Percentiles rank a stretch among this genome's conserved stretches.
Conservation (phyloP, 2,329 filamentous ascomycete species). For the Mycocentrospora acerina region DNA sequence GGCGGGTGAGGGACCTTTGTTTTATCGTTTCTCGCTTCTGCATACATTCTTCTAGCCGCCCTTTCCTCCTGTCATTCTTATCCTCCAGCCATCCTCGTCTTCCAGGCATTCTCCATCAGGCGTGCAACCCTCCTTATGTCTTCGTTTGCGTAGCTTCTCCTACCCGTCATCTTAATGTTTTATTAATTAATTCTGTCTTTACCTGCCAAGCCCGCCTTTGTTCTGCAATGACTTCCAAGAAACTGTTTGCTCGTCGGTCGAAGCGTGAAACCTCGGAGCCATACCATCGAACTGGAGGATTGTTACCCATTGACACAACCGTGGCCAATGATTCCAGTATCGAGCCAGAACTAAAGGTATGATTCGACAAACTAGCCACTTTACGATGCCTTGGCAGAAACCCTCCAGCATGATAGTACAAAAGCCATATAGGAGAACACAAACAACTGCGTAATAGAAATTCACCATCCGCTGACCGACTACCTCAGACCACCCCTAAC, state of each 20-base stretch:
- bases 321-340: constrained; percentile 10
- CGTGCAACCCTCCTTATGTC: no score
- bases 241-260: constrained; percentile 47
- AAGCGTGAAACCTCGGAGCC: constrained; percentile 41
- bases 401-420: no score
- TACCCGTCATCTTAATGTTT: constrained; percentile 9
- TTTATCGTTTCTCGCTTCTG: no score
- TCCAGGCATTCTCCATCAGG: background rate
- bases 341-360: constrained; percentile 33
- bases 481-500: constrained; percentile 23
- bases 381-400: background rate
- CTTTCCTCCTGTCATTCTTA: background rate
- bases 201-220: constrained; percentile 1
- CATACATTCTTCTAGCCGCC: background rate
- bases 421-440: constrained; percentile 14
- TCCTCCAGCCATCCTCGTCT: background rate
- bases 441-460: constrained; percentile 31
- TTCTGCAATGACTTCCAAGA: constrained; percentile 43
- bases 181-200: background rate
- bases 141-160: background rate
- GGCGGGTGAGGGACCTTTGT: no score
- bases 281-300: constrained; percentile 41
- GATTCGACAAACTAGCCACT: constrained; percentile 8
- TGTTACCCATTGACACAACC: constrained; percentile 39
- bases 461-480: constrained; percentile 35